Conservation (phyloP, 805 yeast species). For the Crinitomyces ghanaensis region DNA sequence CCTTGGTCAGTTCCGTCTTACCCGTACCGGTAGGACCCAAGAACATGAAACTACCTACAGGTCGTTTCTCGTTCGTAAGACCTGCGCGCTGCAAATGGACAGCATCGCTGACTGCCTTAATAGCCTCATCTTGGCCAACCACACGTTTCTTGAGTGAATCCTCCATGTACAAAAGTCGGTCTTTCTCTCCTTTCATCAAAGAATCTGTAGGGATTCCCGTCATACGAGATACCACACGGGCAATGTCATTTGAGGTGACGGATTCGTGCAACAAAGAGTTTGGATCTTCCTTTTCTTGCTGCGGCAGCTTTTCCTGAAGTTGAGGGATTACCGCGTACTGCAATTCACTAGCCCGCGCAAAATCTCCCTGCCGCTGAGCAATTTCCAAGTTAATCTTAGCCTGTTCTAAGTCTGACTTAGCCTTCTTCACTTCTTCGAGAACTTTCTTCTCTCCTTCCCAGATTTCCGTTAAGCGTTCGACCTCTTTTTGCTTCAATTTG, state of each 20-base stretch:
- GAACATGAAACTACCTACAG: constrained; percentile 93
- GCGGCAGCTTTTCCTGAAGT: constrained; percentile 51
- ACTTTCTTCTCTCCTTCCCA: constrained; percentile 80
- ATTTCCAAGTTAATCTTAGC: constrained; percentile 76
- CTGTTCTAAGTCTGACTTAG: constrained; percentile 73
- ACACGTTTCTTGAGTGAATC: constrained; percentile 62
- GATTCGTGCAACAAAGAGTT: constrained; percentile 64
- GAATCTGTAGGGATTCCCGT: constrained; percentile 93
- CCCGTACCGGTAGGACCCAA: constrained; percentile 99
- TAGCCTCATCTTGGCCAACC: constrained; percentile 94
- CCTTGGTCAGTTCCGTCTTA: constrained; percentile 89
- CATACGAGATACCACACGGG: constrained; percentile 82
- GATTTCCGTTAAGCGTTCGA: constrained; percentile 57
- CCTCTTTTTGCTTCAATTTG: constrained; percentile 49
- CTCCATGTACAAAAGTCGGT: constrained; percentile 82
- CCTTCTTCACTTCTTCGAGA: constrained; percentile 64
- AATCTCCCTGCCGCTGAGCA: constrained; percentile 74
- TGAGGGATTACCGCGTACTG: constrained; percentile 82
- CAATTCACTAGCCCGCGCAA: constrained; percentile 77
- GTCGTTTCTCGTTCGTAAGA: constrained; percentile 83
- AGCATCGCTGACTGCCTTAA: constrained; percentile 80
- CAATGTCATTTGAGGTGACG: constrained; percentile 89
- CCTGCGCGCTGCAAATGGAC: constrained; percentile 96
- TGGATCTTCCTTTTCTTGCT: constrained; percentile 32
- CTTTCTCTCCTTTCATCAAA: constrained; percentile 89